Base-by-base conservation (phyloP, 2,329 filamentous ascomycete species). In the Beauveria varroae region DNA sequence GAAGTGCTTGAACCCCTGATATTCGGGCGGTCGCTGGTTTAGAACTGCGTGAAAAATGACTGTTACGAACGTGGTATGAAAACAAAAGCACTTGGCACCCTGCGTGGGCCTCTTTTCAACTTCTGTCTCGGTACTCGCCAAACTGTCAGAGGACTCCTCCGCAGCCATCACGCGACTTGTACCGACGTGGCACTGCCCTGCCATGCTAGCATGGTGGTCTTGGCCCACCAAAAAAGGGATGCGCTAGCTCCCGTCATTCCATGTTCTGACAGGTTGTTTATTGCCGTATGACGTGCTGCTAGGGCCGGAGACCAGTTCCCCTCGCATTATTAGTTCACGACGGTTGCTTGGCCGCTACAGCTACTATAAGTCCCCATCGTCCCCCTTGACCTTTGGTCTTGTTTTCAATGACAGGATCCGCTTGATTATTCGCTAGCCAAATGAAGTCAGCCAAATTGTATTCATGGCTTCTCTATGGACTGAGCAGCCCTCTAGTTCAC, bases 131-230 rank as follows among this genome's bases (percentile, higher is more conserved):
- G 8, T 30, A 30, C 28, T 30, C 0, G 28, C 28, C 8, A 30
- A 30, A 30, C 28, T 30, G 8, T 30, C 28, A 30, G 28, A 30
- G 28, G 28, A 30, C 28, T 30, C 28, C 28, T 30, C 28, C 28
- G 8, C 28, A 30, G 24, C n/a, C n/a, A n/a, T n/a, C n/a, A n/a
- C n/a, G n/a, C n/a, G n/a, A n/a, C n/a, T n/a, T n/a, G n/a, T n/a
- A n/a, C n/a, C n/a, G n/a, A n/a, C n/a, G n/a, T n/a, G n/a, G n/a
- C n/a, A n/a, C n/a, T n/a, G n/a, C n/a, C n/a, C n/a, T n/a, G n/a
- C n/a, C n/a, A n/a, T n/a, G n/a, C 47, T 24, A 24, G 24, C 56
- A 47, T 51, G 56, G 46, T 37, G 51, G 51, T 59, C 56, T 47
- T 47, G 37, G 47, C 56, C 37, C 26, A 28, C 26, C 28, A 51